phyloP scores from a whole-genome alignment of 2,329 filamentous ascomycete genomes.

The Meredithiella fracta region DNA sequence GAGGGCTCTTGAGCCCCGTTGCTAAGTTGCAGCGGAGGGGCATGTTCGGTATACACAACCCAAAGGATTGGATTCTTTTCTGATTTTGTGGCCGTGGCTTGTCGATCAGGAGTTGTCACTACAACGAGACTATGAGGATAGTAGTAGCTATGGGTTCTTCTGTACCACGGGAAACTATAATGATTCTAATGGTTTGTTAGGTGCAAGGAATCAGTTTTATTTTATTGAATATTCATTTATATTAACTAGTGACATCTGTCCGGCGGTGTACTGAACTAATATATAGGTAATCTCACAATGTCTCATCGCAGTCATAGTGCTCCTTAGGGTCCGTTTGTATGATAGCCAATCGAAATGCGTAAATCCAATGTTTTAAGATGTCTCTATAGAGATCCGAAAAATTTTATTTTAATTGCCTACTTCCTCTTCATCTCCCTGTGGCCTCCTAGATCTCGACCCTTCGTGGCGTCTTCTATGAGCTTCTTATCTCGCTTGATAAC shows the following conservation, averaged over 20 bases:
- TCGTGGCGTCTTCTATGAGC: not conserved
- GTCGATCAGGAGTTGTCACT: constrained; percentile 4
- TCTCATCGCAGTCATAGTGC: not conserved
- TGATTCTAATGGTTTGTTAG: too few relatives aligned
- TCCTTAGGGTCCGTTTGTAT: not conserved
- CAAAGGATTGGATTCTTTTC: not conserved
- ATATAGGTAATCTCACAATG: not conserved
- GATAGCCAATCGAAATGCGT: not conserved
- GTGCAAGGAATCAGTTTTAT: not conserved
- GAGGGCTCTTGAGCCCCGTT: not conserved
- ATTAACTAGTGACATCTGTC: too few relatives aligned
- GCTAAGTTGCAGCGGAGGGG: not conserved
- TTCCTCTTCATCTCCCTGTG: too few relatives aligned
- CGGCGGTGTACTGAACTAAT: not conserved
- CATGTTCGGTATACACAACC: not conserved
- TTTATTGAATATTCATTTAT: not conserved
- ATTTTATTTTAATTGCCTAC: too few relatives aligned
- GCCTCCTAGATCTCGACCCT: too few relatives aligned
- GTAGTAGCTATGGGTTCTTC: not conserved
- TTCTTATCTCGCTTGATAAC: not conserved
- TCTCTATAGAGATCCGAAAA: not conserved
- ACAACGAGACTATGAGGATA: not conserved
- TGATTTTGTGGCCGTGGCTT: not conserved
- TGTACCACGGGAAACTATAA: too few relatives aligned
- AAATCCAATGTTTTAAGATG: not conserved